Conservation (phyloP, 2,329 filamentous ascomycete species). For the Diaporthe helianthi region DNA sequence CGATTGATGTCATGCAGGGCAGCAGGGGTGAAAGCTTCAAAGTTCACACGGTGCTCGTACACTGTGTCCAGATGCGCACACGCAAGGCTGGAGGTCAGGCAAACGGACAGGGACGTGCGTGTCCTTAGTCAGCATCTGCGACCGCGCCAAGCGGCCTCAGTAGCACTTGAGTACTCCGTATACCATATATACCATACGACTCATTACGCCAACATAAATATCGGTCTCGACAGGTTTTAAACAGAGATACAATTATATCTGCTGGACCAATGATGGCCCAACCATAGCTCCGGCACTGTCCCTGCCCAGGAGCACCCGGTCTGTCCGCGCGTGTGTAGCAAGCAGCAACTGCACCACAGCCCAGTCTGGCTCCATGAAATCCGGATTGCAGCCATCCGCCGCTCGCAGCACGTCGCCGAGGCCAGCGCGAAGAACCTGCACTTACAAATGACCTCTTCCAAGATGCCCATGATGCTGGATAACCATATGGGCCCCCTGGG, state of each 20-base stretch:
- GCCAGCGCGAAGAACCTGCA: not conserved
- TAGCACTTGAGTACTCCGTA: no score
- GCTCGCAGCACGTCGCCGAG: not conserved
- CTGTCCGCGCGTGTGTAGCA: not conserved
- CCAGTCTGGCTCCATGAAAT: constrained; percentile 1
- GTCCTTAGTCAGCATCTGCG: constrained; percentile 5
- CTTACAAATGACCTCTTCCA: constrained; percentile 42
- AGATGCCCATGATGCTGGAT: constrained; percentile 63
- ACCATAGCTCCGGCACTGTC: not conserved
- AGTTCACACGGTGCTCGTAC: not conserved
- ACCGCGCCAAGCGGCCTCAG: no score
- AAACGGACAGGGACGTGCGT: not conserved
- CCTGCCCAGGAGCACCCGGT: not conserved
- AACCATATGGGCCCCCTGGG: constrained; percentile 61
- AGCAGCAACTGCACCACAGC: not conserved
- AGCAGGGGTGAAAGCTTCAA: constrained; percentile 17
- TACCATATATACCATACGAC: not conserved
- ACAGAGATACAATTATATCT: not conserved
- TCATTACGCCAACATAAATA: not conserved
- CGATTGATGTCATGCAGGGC: constrained; percentile 17
- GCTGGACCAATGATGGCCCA: not conserved
- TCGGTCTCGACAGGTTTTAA: not conserved
- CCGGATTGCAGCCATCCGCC: not conserved
- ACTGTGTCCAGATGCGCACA: constrained; percentile 2
- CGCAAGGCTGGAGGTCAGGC: constrained; percentile 24